Conservation (phyloP, 148 eudicot species). For the Vaccinium darrowii region DNA sequence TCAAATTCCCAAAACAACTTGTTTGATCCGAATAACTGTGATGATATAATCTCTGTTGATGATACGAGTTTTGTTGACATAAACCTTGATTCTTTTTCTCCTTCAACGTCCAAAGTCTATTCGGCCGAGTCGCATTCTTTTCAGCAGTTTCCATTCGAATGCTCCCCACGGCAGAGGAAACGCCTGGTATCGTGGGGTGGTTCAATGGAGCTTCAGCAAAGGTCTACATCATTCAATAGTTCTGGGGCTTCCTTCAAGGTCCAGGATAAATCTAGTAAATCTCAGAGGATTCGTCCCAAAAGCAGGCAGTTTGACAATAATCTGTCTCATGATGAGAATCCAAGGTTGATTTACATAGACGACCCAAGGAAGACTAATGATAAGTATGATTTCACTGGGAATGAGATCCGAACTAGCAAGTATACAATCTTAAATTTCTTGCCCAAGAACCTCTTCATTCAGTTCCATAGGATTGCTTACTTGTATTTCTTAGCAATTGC, state of each 20-base stretch:
- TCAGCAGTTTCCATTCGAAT: constrained; percentile 32
- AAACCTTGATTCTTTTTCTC: constrained; percentile 29
- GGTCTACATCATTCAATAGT: constrained; percentile 37
- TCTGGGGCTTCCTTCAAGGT: constrained; percentile 45
- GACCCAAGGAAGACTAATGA: constrained; percentile 81
- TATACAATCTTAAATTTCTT: constrained; percentile 77
- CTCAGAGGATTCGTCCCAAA: constrained; percentile 51
- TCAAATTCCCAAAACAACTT: constrained; percentile 25
- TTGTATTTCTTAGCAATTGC: constrained; percentile 86
- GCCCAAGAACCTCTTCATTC: constrained; percentile 91
- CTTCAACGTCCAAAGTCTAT: constrained; percentile 28
- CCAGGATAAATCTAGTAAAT: constrained; percentile 41
- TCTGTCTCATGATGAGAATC: constrained; percentile 54
- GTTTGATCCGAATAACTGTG: constrained; percentile 35
- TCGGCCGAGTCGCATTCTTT: constrained; percentile 38
- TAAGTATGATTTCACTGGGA: constrained; percentile 64
- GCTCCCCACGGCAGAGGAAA: constrained; percentile 52
- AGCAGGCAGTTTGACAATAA: constrained; percentile 76
- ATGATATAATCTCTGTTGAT: constrained; percentile 20
- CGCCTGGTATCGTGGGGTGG: constrained; percentile 75
- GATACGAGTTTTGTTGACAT: constrained; percentile 27
- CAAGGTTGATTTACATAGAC: constrained; percentile 56
- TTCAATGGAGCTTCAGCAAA: constrained; percentile 49
- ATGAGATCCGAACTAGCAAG: constrained; percentile 86
- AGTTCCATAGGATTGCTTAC: constrained; percentile 94